Evolutionary conservation across 768 basidiomycete species (phyloP).

Genomic region (Xerocomellus chrysenteron): DNA sequence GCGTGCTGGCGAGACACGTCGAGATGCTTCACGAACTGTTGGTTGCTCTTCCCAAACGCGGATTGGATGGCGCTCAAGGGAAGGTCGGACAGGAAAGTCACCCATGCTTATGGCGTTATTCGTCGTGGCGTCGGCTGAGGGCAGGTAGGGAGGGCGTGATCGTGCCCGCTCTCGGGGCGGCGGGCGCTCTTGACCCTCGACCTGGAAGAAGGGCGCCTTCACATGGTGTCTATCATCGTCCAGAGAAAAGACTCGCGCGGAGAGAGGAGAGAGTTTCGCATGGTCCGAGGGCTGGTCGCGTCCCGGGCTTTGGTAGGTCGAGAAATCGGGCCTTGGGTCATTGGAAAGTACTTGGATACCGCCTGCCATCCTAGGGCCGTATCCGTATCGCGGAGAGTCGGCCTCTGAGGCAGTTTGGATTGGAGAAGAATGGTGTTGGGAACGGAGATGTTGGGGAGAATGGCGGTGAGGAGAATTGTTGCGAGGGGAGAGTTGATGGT

Average conservation of each 20-base stretch:
- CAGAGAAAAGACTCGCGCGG: not conserved
- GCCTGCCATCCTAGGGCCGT: slow-evolving; percentile 30
- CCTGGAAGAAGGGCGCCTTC: not conserved
- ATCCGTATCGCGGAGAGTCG: slow-evolving; percentile 17
- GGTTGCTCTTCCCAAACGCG: slow-evolving; percentile 30
- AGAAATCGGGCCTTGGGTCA: slow-evolving; percentile 12
- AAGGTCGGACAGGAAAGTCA: not conserved
- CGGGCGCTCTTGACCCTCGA: slow-evolving; percentile 5
- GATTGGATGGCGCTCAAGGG: slow-evolving; percentile 21
- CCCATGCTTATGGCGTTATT: not conserved
- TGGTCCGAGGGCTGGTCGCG: slow-evolving; percentile 12
- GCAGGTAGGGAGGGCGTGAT: slow-evolving; percentile 1
- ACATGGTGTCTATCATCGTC: slow-evolving; percentile 8
- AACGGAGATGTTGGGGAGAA: slow-evolving; percentile 17
- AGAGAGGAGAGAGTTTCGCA: slow-evolving; percentile 13
- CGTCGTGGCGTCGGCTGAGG: not conserved
- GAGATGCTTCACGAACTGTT: slow-evolving; percentile 7
- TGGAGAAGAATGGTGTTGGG: slow-evolving; percentile 15
- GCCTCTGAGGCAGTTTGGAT: not conserved
- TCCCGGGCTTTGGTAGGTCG: slow-evolving; percentile 11
- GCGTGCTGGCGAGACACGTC: slow-evolving; percentile 13
- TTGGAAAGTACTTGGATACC: slow-evolving; percentile 24
- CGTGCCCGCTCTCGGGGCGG: slow-evolving; percentile 4
- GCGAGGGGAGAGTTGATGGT: slow-evolving; percentile 11
- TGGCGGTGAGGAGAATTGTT: slow-evolving; percentile 19